These are phyloP conservation scores for Skeletonema tropicum DNA, from an alignment of 108 stramenopile genomes.

Conservation along the genomic window DNA sequence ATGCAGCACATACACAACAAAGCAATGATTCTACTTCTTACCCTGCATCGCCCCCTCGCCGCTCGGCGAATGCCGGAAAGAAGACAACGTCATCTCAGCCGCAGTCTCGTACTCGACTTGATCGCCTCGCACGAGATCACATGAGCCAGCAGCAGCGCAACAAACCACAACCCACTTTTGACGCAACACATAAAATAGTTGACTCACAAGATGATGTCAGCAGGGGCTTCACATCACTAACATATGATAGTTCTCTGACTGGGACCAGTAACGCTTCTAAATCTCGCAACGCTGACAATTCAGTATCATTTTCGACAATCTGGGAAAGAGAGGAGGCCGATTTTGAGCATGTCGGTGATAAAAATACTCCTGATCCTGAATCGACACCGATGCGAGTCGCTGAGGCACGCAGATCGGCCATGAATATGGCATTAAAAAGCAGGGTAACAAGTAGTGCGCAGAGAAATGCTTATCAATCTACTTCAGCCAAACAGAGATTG, in stretches of 20 bases:
- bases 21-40: not conserved
- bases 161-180: not conserved
- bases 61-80: not conserved
- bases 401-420: not conserved
- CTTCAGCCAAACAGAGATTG: not conserved
- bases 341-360: not conserved
- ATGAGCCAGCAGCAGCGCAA: not conserved
- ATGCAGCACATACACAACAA: not conserved
- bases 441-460: not conserved
- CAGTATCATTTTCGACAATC: not conserved
- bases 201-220: conserved; percentile 3
- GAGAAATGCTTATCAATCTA: not conserved
- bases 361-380: not conserved
- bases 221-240: not conserved
- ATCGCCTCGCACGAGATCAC: not conserved
- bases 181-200: not conserved
- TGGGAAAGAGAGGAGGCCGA: not conserved
- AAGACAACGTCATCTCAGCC: not conserved
- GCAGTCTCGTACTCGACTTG: not conserved
- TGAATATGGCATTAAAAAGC: not conserved
- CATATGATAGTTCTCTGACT: not conserved
- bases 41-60: not conserved
- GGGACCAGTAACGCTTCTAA: not conserved
- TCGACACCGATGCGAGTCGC: not conserved
- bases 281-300: not conserved